A percentile compares a stretch with the other conserved stretches of the same genome.
phyloP scores from a whole-genome alignment of 352 stramenopile species.

The Achlya hypogyna region DNA sequence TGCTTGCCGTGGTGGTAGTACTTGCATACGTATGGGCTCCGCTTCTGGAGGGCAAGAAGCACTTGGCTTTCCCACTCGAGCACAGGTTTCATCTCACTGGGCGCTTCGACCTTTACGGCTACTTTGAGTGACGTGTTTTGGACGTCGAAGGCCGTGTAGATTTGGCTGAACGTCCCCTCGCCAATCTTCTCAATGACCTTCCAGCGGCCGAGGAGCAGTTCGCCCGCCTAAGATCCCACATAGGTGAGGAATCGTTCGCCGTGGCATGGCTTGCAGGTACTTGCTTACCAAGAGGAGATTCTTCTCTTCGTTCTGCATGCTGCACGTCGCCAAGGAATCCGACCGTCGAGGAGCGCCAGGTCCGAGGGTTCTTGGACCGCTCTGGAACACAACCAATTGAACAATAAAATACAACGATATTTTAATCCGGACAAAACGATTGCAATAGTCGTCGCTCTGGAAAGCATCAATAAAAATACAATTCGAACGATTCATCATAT shows the following conservation, averaged over 20 bases:
- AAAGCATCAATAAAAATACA: not conserved
- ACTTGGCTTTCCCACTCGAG: slow-evolving; percentile 85
- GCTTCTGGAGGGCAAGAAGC: slow-evolving; percentile 73
- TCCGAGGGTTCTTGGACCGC: not conserved
- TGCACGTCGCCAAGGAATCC: not conserved
- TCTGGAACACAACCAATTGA: too few species aligned
- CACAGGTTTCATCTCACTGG: slow-evolving; percentile 78
- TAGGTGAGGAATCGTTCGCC: not conserved
- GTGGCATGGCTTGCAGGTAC: not conserved
- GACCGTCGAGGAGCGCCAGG: not conserved
- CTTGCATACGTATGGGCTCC: slow-evolving; percentile 63
- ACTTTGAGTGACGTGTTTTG: slow-evolving; percentile 56
- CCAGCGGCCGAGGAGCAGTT: slow-evolving; percentile 76
- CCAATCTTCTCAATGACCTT: slow-evolving; percentile 83
- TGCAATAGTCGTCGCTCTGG: too few species aligned
- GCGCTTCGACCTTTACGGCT: slow-evolving; percentile 79
- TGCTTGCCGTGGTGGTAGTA: slow-evolving; percentile 83
- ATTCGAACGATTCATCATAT: not conserved
- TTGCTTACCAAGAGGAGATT: slow-evolving; percentile 17
- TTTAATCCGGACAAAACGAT: too few species aligned
- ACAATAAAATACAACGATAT: too few species aligned
- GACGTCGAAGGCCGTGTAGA: slow-evolving; percentile 77
- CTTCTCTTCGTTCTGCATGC: slow-evolving; percentile 19
- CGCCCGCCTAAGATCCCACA: slow-evolving; percentile 40
- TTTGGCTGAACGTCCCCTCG: slow-evolving; percentile 85